Base-by-base conservation (phyloP, 192 early-diverging fungal genomes). In the Entomortierella beljakovae region DNA sequence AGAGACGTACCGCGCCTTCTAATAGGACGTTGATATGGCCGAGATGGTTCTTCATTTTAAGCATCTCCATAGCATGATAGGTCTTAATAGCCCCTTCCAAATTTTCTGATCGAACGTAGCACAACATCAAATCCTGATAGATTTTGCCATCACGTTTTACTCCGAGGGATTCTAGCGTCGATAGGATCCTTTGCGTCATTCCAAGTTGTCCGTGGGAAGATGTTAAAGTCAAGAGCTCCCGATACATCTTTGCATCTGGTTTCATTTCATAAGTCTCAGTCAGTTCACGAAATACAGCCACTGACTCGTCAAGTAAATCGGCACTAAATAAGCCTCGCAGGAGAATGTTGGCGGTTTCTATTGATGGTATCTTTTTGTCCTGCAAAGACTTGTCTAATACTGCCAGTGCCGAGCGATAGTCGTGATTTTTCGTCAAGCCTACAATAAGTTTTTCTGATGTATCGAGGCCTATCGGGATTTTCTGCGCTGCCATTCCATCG, bases 1-100 rank as follows among this genome's bases (percentile, higher is more conserved):
- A 38, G n/a, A 49, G 31, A 38, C 61, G 54, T 0, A 68, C 62
- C 20, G 75, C 67, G 3, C 75, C 75, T 23, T 79, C 75, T 15
- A 79, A 42, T 22, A 79, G 31, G 18, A 60, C 67, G 38, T 79
- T 79, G 57, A 79, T 70, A 34, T 79, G 75, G 4, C 28, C 26
- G 3, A 70, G 69, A 25, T 59, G 57, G 23, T 40, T 34, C 31
- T 16, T 43, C 10, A 79, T 38, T 0, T 33, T 49, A 7, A 13
- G 37, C 0, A 37, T 23, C 8, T 65, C 67, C 75, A 79, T 79
- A 15, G 58, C 35, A 56, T 79, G 67, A 63, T 70, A 79, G n/a
- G 65, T 42, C 26, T 70, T 59, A 53, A 79, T 79, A 3, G 75
- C 75, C 9, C 42, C 55, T 26, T 55, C 11, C 26, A 79, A 37